Conservation (phyloP, 2,329 filamentous ascomycete species). For the Aspergillus versicolor region DNA sequence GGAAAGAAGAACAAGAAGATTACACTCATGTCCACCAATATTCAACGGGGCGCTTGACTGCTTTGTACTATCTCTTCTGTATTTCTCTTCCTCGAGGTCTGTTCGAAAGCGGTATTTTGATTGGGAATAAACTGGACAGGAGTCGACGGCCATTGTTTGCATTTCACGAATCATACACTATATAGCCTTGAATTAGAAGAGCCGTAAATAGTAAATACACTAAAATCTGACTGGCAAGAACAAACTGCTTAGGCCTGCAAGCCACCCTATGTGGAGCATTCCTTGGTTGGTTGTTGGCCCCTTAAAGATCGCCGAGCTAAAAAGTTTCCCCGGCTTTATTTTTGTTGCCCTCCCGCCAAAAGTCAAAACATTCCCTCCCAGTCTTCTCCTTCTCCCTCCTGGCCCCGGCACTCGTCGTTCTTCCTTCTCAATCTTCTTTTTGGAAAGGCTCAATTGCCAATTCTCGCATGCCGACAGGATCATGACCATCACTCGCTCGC, state of each 20-base stretch:
- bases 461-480: slow-evolving; percentile 21
- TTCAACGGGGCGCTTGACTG: slow-evolving; percentile 55
- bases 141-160: slow-evolving; percentile 6
- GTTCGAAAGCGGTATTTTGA: neutral
- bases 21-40: slow-evolving; percentile 66
- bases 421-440: slow-evolving; percentile 1
- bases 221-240: neutral
- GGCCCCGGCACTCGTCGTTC: neutral
- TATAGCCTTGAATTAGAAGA: slow-evolving; percentile 4
- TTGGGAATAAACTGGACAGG: slow-evolving; percentile 11
- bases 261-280: neutral
- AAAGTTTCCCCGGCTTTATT: slow-evolving; percentile 11
- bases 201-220: neutral
- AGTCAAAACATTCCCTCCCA: slow-evolving; percentile 11
- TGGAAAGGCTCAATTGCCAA: neutral
- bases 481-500: slow-evolving; percentile 52
- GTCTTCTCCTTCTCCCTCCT: neutral
- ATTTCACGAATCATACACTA: slow-evolving; percentile 6
- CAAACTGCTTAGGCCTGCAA: neutral
- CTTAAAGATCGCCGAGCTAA: slow-evolving; percentile 9
- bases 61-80: neutral
- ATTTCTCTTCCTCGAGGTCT: neutral
- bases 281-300: slow-evolving; percentile 1
- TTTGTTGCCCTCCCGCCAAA: slow-evolving; percentile 10
- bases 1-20: slow-evolving; percentile 69